Evolutionary conservation across 2,329 filamentous ascomycete species (phyloP).

Genomic region (Aquanectria penicillioides): DNA sequence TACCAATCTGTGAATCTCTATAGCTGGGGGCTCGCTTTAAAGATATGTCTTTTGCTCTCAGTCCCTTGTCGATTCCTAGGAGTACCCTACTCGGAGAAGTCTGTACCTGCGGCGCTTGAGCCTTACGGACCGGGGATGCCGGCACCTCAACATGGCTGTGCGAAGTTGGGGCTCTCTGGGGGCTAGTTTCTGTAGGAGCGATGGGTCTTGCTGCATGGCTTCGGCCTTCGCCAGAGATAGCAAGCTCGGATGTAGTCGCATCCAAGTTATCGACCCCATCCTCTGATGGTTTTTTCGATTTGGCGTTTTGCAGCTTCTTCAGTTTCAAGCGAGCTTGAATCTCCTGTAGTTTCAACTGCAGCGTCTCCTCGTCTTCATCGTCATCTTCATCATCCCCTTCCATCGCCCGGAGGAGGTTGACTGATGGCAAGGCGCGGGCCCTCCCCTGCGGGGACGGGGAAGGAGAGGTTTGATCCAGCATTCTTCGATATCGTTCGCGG

Average conservation of each 20-base stretch:
- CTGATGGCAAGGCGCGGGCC: conserved; percentile 34
- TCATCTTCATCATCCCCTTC: conserved; percentile 61
- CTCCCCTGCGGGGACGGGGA: conserved; percentile 69
- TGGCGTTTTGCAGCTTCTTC: conserved; percentile 80
- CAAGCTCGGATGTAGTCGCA: conserved; percentile 33
- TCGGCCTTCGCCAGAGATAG: conserved; percentile 34
- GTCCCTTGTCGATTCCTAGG: conserved; percentile 89
- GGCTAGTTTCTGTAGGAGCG: conserved; percentile 40
- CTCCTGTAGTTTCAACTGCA: conserved; percentile 85
- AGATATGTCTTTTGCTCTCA: conserved; percentile 83
- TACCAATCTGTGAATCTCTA: conserved; percentile 40
- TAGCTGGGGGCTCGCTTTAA: conserved; percentile 75
- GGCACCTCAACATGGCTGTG: conserved; percentile 74
- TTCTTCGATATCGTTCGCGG: conserved; percentile 76
- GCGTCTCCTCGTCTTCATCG: conserved; percentile 88
- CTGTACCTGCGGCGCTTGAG: conserved; percentile 61
- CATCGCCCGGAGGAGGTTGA: conserved; percentile 47
- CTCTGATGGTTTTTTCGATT: conserved; percentile 32
- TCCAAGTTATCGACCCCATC: conserved; percentile 31
- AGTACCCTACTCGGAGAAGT: conserved; percentile 82
- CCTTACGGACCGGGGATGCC: conserved; percentile 73
- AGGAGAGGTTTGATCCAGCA: conserved; percentile 73
- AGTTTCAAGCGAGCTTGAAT: conserved; percentile 89
- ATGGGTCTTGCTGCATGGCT: conserved; percentile 37
- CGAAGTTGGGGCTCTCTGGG: conserved; percentile 33